Percentiles rank a stretch among this genome's conserved stretches.
phyloP scores from a whole-genome alignment of 2,329 filamentous ascomycete genomes.

The Colletotrichum orchidophilum region DNA sequence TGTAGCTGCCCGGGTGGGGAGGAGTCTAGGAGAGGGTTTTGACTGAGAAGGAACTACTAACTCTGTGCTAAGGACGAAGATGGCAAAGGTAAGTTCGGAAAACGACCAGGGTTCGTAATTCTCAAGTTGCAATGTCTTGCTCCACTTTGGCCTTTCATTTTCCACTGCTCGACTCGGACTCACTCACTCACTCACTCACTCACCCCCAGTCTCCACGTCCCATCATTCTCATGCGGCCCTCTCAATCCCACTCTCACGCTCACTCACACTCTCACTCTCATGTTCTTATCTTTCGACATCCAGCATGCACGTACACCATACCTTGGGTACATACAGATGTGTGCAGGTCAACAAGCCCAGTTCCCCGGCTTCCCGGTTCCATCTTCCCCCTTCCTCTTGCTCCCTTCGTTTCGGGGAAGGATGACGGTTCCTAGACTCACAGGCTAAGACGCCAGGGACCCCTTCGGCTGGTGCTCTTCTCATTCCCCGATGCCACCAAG shows the following conservation, averaged over 20 bases:
- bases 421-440: conserved; percentile 22
- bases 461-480: conserved; percentile 26
- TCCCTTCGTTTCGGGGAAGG: conserved; percentile 33
- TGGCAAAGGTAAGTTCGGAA: neutral
- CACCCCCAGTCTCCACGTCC: neutral
- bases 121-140: neutral
- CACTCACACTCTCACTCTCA: too few relatives aligned
- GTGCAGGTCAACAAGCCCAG: neutral
- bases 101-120: neutral
- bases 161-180: neutral
- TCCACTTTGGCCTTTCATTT: neutral
- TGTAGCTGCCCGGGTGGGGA: neutral
- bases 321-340: neutral
- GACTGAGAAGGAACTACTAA: neutral
- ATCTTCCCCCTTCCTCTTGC: conserved; percentile 16
- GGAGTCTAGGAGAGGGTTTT: neutral
- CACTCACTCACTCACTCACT: neutral
- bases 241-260: neutral
- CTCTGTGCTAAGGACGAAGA: neutral
- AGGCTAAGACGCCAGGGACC: conserved; percentile 22
- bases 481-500: conserved; percentile 28
- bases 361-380: conserved; percentile 31
- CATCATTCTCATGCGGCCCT: neutral
- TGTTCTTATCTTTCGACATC: neutral
- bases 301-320: neutral